These are phyloP conservation scores for Suzukiozyma palmioleophila DNA, from an alignment of 1,139 yeast species.

Conservation along the genomic window DNA sequence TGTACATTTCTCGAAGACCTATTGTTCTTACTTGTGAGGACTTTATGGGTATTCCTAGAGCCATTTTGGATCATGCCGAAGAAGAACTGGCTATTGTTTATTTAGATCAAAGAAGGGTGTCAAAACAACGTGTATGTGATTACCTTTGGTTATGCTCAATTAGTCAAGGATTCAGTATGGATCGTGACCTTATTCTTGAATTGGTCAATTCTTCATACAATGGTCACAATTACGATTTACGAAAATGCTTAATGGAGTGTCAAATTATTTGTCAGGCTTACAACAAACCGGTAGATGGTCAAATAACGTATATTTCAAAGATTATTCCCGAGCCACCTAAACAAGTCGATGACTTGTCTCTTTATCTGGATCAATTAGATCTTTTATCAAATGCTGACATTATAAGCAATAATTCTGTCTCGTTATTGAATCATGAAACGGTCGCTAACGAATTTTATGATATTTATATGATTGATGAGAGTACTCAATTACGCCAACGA, in stretches of 20 bases:
- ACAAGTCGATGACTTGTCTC: constrained; percentile 6
- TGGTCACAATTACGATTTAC: constrained; percentile 42
- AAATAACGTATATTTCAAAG: not conserved
- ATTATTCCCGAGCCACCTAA: not conserved
- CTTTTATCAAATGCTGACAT: constrained; percentile 37
- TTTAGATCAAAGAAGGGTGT: constrained; percentile 20
- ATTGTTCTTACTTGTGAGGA: constrained; percentile 72
- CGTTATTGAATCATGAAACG: constrained; percentile 33
- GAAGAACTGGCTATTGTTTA: constrained; percentile 36
- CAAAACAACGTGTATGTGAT: constrained; percentile 19
- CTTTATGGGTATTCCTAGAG: constrained; percentile 48
- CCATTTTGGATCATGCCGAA: constrained; percentile 42
- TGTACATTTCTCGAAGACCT: constrained; percentile 71
- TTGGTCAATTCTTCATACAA: constrained; percentile 23
- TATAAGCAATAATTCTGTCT: constrained; percentile 24
- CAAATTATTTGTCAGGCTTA: constrained; percentile 51
- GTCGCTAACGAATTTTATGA: constrained; percentile 36
- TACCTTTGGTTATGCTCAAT: constrained; percentile 41
- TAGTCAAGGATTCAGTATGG: constrained; percentile 34
- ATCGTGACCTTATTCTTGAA: constrained; percentile 23
- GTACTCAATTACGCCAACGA: constrained; percentile 16
- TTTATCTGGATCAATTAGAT: constrained; percentile 20
- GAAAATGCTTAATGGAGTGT: constrained; percentile 50
- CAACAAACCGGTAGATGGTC: constrained; percentile 1
- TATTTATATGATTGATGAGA: constrained; percentile 25